phyloP scores from a whole-genome alignment of 2,329 filamentous ascomycete genomes.

The Pseudocercospora pini-densiflorae region DNA sequence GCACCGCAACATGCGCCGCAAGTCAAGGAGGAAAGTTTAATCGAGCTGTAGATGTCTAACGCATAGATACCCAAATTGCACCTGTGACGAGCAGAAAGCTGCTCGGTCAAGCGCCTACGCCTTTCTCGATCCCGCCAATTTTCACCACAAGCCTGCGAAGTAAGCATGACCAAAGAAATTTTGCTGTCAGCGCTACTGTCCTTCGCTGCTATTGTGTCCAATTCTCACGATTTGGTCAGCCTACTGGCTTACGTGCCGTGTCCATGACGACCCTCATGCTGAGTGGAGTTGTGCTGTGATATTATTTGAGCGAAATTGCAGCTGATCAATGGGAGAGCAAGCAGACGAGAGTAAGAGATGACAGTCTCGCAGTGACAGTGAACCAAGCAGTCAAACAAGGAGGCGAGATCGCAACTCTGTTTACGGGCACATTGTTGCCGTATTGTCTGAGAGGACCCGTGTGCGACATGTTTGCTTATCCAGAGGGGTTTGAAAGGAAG shows the following conservation, averaged over 20 bases:
- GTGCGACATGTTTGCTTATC: background rate
- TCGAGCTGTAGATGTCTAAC: conserved; percentile 25
- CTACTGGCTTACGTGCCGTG: too few species aligned
- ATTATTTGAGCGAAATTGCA: too few species aligned
- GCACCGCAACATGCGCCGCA: conserved; percentile 41
- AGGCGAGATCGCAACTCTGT: too few species aligned
- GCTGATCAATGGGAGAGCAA: background rate
- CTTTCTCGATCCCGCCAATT: background rate
- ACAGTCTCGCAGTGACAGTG: background rate
- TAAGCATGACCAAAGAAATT: background rate
- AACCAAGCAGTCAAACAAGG: background rate
- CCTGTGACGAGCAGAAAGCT: background rate
- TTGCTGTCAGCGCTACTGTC: background rate
- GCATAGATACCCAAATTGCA: conserved; percentile 5
- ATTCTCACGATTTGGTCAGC: background rate
- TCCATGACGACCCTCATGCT: too few species aligned
- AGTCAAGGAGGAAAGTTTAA: conserved; percentile 43
- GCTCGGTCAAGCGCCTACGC: background rate
- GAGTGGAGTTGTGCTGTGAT: too few species aligned
- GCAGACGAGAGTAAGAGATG: background rate
- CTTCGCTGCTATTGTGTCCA: background rate
- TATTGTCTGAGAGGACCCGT: background rate
- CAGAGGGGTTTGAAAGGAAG: background rate
- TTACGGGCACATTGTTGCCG: too few species aligned
- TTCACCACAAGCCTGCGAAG: background rate